A percentile compares a stretch with the other conserved stretches of the same genome.
phyloP scores from a whole-genome alignment of 1,139 yeast species.

The Kodamaea sp. region DNA sequence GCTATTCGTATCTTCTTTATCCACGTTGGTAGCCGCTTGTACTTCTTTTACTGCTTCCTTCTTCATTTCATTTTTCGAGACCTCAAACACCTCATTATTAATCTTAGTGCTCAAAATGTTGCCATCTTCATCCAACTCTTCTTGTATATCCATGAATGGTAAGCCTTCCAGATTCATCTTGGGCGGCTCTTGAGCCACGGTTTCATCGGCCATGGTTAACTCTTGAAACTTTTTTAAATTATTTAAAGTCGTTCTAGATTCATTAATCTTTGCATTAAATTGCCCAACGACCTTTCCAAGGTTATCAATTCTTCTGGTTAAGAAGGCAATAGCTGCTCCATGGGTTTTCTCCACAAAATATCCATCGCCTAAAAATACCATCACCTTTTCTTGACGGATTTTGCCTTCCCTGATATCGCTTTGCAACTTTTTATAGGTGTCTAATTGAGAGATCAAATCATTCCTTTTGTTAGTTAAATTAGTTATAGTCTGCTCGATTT shows the following conservation, averaged over 20 bases:
- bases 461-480: conserved; percentile 14
- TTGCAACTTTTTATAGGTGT: conserved; percentile 10
- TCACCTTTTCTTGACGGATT: conserved; percentile 20
- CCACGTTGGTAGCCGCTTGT: conserved; percentile 3
- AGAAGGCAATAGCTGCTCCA: conserved; percentile 42
- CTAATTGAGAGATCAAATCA: conserved; percentile 14
- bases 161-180: conserved; percentile 40
- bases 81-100: conserved; percentile 17
- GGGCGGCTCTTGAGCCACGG: conserved; percentile 3
- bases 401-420: conserved; percentile 3
- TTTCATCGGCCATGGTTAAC: conserved; percentile 15
- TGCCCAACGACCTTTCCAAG: conserved; percentile 36
- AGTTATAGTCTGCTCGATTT: conserved; percentile 15
- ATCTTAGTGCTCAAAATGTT: conserved; percentile 47
- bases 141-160: conserved; percentile 76
- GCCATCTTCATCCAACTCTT: conserved; percentile 79
- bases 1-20: conserved; percentile 6
- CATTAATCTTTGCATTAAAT: conserved; percentile 40
- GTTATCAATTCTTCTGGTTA: conserved; percentile 37
- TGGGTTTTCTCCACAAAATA: conserved; percentile 50
- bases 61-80: not conserved
- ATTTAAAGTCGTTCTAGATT: conserved; percentile 38
- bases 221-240: conserved; percentile 29
- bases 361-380: conserved; percentile 56
- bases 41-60: not conserved